A percentile compares a stretch with the other conserved stretches of the same genome.
Evolutionary conservation across 306 rosid genomes (phyloP).

Genomic region (Rubus idaeus): DNA sequence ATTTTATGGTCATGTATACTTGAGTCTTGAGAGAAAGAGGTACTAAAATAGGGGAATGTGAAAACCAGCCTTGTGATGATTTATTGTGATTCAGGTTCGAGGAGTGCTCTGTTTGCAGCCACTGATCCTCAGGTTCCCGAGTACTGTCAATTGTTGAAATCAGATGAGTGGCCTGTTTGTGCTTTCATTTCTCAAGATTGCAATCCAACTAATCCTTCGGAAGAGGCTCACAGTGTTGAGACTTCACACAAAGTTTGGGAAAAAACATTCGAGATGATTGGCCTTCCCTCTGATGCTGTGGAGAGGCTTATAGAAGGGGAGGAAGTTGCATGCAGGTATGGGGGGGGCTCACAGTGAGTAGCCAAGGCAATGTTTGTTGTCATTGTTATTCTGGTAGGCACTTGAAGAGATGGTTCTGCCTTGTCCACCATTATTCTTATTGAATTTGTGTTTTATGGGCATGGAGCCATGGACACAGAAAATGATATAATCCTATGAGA

Average conservation of each 20-base stretch:
- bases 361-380: slow-evolving; percentile 3
- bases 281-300: slow-evolving; percentile 70
- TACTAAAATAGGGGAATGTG: not conserved
- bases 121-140: slow-evolving; percentile 89
- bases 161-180: slow-evolving; percentile 86
- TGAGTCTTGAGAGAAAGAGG: too few relatives aligned
- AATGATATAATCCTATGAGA: too few relatives aligned
- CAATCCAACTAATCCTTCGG: slow-evolving; percentile 82
- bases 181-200: slow-evolving; percentile 91
- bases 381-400: not conserved
- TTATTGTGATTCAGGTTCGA: slow-evolving; percentile 58
- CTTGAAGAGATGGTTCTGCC: too few relatives aligned
- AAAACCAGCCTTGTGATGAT: not conserved
- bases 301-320: slow-evolving; percentile 80
- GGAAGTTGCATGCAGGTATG: slow-evolving; percentile 56
- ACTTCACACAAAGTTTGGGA: slow-evolving; percentile 75
- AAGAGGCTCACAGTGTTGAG: slow-evolving; percentile 72
- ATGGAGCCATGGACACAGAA: too few relatives aligned
- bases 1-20: not conserved
- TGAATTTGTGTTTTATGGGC: too few relatives aligned
- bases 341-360: slow-evolving; percentile 41
- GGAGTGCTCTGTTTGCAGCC: slow-evolving; percentile 91
- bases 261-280: slow-evolving; percentile 81
- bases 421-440: too few relatives aligned
- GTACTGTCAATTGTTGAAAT: slow-evolving; percentile 77